Evolutionary conservation across 1,284 basidiomycete genomes (phyloP), one percentile per base, ranked within the genome.

Genomic region (Malassezia dermatis): DNA sequence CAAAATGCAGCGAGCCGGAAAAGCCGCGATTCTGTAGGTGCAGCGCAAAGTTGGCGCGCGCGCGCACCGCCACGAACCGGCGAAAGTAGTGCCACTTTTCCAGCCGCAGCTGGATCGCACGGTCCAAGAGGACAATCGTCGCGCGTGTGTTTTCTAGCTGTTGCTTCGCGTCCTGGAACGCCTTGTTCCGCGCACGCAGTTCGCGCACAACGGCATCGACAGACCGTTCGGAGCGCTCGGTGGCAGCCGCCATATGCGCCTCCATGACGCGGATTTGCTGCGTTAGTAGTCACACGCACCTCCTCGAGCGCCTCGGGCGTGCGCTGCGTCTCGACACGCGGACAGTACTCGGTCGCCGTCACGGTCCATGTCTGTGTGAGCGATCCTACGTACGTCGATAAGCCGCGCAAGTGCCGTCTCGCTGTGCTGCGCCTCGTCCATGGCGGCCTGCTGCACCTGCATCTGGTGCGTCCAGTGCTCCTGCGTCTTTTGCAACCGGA

Each of bases 61-160:
- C 89, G 6, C 89, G 84, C 23, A 88, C 78, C 10, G 89, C 84
- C 59, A 90, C 89, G 65, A 86, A 84, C 8, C 82, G 80, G 48
- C 91, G 83, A 78, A 94, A 91, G 49, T 85, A 82, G 54, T 85
- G 81, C 93, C 93, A 98, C 62, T 82, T 82, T 11, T 78, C 71
- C 53, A 85, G 75, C 23, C 91, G 86, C 12, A 79, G 68, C 15
- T 79, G 72, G 43, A 89, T 78, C 0, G 88, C 86, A 5, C 78
- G 71, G 62, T 80, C 45, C n/a, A 62, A 45, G 8, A 43, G 21
- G 15, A 23, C 37, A 42, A 51, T 49, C n/a, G 50, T 53, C 3
- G 39, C 11, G 35, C 42, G 86, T 83, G 77, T 80, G 68, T 79
- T 82, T 73, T 86, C 84, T 27, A 85, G 82, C 61, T 83, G 82